These are phyloP conservation scores for Ascoidea tarda DNA, from an alignment of 805 yeast genomes.

Conservation along the genomic window DNA sequence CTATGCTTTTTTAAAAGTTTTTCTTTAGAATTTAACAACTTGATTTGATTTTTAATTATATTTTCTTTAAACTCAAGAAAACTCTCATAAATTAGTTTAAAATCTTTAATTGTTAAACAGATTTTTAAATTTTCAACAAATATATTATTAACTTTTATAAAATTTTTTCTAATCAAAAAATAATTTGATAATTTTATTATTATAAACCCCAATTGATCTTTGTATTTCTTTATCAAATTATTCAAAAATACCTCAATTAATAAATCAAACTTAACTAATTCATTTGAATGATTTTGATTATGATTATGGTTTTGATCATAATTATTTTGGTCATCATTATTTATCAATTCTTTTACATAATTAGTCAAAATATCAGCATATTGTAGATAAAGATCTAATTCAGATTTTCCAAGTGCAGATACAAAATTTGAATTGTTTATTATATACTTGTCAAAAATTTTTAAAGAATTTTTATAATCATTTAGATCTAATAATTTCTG, in stretches of 20 bases:
- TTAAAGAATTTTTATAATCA: slow-evolving; percentile 16
- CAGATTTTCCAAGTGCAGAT: slow-evolving; percentile 25
- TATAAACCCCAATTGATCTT: slow-evolving; percentile 44
- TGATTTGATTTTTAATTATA: slow-evolving; percentile 15
- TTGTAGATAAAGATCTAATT: slow-evolving; percentile 31
- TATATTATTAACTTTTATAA: slow-evolving; percentile 23
- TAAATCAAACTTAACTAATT: slow-evolving; percentile 8
- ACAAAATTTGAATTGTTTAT: slow-evolving; percentile 21
- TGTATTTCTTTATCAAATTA: slow-evolving; percentile 27
- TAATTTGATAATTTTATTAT: slow-evolving; percentile 33
- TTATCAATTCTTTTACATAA: slow-evolving; percentile 10
- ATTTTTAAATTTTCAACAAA: slow-evolving; percentile 33
- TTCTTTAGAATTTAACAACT: slow-evolving; percentile 7
- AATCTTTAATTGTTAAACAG: slow-evolving; percentile 42
- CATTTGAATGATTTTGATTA: slow-evolving; percentile 8
- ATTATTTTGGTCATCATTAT: neutral
- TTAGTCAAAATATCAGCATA: slow-evolving; percentile 27
- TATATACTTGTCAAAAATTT: slow-evolving; percentile 19
- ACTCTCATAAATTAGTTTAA: slow-evolving; percentile 48
- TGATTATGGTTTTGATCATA: slow-evolving; percentile 2
- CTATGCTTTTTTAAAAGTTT: slow-evolving; percentile 4
- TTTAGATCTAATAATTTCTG: slow-evolving; percentile 20
- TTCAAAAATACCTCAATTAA: slow-evolving; percentile 23
- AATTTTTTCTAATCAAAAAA: slow-evolving; percentile 24
- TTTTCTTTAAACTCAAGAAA: slow-evolving; percentile 48